Evolutionary conservation across 805 yeast species (phyloP), one percentile per base, ranked within the genome.

Genomic region (Starmerella cellae): DNA sequence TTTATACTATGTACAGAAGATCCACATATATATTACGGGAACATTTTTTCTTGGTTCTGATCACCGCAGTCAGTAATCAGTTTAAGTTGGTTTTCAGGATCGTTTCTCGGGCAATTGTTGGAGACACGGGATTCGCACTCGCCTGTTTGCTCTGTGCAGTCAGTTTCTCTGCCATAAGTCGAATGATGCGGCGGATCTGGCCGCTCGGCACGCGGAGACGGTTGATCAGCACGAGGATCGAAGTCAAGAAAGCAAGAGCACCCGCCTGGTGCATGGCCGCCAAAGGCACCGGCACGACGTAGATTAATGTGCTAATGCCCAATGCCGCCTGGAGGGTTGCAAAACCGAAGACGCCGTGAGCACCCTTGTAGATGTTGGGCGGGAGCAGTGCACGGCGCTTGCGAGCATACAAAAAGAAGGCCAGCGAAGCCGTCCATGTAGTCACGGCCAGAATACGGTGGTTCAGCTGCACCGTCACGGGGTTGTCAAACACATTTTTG

Each of bases 231-330:
- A 79, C 67, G 45, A 88, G 66, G n/a, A 84, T 72, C 14, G 81
- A 69, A 0, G 98, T 87, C 53, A 91, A 67, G 38, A 91, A 67
- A 0, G 93, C 94, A 53, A 91, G 65, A 1, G 96, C 94, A 52
- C 97, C 97, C 8, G 95, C 95, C 67, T 91, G 99, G 60, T 91
- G 99, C 5, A 85, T 74, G 3, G 96, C 93, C 2, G 95, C 99
- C 37, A 88, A 63, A 24, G 94, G 82, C 20, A 82, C 77, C 23
- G 99, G 99, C 19, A 91, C 97, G 42, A 87, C 68, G 60, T 82
- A 87, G 19, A 87, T 60, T 52, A 91, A 68, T 1, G 98, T 91
- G 24, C 76, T 64, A 40, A 91, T 83, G 41, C 99, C 99, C 35
- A 91, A 67, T 1, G 82, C 65, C 2, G 79, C 94, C 64, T 91